Percentiles rank a stretch among this genome's conserved stretches.
phyloP scores from a whole-genome alignment of 179 eudicot genomes.

The Camellia oleifera region DNA sequence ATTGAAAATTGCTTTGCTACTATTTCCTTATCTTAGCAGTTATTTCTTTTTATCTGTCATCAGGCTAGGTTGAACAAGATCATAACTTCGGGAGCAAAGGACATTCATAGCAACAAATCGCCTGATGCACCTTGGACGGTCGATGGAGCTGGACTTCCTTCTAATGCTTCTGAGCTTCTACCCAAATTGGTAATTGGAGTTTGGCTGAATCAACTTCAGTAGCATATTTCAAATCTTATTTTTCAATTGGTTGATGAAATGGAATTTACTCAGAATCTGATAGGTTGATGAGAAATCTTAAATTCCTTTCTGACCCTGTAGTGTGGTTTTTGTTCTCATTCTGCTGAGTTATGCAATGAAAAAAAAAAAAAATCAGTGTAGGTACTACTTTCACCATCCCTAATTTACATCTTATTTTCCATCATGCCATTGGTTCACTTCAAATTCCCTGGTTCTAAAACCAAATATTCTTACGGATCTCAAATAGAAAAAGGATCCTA shows the following conservation, averaged over 20 bases:
- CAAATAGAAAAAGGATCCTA: not conserved
- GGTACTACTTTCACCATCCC: not conserved
- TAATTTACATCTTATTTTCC: not conserved
- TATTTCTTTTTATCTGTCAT: conserved; percentile 5
- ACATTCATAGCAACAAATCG: conserved; percentile 37
- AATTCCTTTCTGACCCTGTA: not conserved
- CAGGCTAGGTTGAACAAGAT: conserved; percentile 91
- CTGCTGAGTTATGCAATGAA: conserved; percentile 1
- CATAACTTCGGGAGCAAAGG: conserved; percentile 59
- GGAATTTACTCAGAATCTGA: not conserved
- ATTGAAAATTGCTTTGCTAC: not conserved
- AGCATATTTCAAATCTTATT: not conserved
- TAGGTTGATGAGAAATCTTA: not conserved
- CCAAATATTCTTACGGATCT: not conserved
- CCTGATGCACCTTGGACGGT: conserved; percentile 85
- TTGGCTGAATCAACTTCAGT: not conserved
- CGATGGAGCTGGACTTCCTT: conserved; percentile 92
- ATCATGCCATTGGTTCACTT: not conserved
- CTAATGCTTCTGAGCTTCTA: conserved; percentile 71
- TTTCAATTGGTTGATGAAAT: not conserved
- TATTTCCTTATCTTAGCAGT: not conserved
- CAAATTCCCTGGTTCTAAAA: not conserved
- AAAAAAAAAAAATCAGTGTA: not conserved
- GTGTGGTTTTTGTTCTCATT: not conserved
- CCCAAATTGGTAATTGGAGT: conserved; percentile 62